Percentiles rank a stretch among this genome's conserved stretches.
phyloP scores from a whole-genome alignment of 305 asterid species.

The Fraxinus platypoda region DNA sequence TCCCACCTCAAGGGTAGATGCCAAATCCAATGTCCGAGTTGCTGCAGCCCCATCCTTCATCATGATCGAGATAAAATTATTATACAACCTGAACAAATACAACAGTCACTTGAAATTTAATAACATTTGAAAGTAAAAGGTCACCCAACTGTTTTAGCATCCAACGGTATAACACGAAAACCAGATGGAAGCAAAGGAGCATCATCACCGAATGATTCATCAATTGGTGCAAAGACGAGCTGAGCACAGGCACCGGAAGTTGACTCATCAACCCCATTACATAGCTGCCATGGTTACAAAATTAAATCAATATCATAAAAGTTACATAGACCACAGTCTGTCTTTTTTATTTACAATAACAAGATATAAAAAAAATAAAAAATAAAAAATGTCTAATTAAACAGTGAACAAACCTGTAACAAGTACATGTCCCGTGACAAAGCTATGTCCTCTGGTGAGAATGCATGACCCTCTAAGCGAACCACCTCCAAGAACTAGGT shows the following conservation, averaged over 20 bases:
- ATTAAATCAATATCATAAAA: constrained; percentile 8
- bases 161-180: constrained; percentile 88
- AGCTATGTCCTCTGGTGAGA: constrained; percentile 80
- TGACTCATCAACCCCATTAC: constrained; percentile 81
- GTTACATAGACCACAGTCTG: neutral
- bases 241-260: constrained; percentile 77
- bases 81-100: neutral
- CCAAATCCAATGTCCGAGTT: constrained; percentile 76
- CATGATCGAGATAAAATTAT: neutral
- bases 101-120: neutral
- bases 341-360: neutral
- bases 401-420: constrained; percentile 51
- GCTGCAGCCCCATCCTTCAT: constrained; percentile 67
- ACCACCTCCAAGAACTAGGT: constrained; percentile 80
- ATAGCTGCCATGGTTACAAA: constrained; percentile 44
- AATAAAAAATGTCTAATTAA: neutral
- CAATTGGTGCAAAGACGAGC: constrained; percentile 92
- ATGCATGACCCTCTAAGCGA: constrained; percentile 84
- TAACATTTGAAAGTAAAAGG: neutral
- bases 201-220: constrained; percentile 88
- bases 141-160: constrained; percentile 75
- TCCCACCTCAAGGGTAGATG: constrained; percentile 89
- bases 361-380: neutral
- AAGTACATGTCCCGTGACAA: constrained; percentile 85
- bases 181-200: constrained; percentile 92